A percentile compares a stretch with the other conserved stretches of the same genome.
These are phyloP conservation scores for Russula brevipes DNA, from an alignment of 768 basidiomycete genomes.

Conservation along the genomic window DNA sequence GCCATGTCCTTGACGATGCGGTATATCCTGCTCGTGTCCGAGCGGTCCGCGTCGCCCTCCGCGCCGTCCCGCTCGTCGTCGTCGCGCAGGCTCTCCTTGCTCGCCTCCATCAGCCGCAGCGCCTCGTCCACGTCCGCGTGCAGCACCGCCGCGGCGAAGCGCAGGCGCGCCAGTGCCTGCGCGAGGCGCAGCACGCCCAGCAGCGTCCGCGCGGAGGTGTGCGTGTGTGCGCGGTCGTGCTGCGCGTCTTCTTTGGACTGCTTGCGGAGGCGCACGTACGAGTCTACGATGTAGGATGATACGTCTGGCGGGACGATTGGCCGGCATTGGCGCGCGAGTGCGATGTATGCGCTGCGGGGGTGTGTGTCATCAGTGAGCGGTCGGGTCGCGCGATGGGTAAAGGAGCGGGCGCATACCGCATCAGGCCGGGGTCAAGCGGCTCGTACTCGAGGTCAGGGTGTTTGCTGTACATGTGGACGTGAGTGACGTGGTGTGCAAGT, in stretches of 20 bases:
- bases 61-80: constrained; percentile 61
- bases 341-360: constrained; percentile 83
- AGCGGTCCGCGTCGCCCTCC: constrained; percentile 61
- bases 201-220: constrained; percentile 94
- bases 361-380: constrained; percentile 10
- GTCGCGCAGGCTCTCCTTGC: constrained; percentile 85
- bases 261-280: constrained; percentile 93
- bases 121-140: constrained; percentile 94
- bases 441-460: constrained; percentile 86
- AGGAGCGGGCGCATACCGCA: constrained; percentile 55
- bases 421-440: constrained; percentile 76
- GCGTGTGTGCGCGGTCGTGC: constrained; percentile 83
- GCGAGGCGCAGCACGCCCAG: constrained; percentile 91
- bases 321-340: constrained; percentile 78
- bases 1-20: constrained; percentile 88
- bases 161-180: constrained; percentile 89
- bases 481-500: constrained; percentile 93
- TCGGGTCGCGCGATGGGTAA: background rate
- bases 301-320: constrained; percentile 87
- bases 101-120: constrained; percentile 92
- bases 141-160: constrained; percentile 75
- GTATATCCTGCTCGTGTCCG: constrained; percentile 79
- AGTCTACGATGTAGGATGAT: constrained; percentile 89
- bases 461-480: constrained; percentile 93
- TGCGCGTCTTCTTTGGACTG: constrained; percentile 86